Evolutionary conservation across 768 basidiomycete genomes (phyloP), one percentile per base, ranked within the genome.

Genomic region (Lactifluus hygrophoroides): DNA sequence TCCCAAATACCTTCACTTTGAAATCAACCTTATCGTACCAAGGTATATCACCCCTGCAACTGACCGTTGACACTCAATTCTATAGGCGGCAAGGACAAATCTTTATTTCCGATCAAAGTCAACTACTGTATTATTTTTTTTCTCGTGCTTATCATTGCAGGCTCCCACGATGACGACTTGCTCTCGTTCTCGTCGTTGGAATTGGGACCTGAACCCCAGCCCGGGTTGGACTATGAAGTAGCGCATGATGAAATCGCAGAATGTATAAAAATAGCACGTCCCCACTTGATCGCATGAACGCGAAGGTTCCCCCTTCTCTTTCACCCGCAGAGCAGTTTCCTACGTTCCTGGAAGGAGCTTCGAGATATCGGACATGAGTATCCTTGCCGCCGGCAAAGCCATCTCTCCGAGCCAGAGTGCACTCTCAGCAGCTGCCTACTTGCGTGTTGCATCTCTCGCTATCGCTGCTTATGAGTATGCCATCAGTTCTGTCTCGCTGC

Each of bases 381-480:
- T n/a, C 17, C 19, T 28, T 8, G 9, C 34, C 14, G 19, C 23
- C 19, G 23, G 8, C 9, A 13, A 27, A 5, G 3, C 7, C 3
- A 19, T n/a, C 14, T 10, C 6, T 28, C 23, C 49, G 10, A 32
- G 14, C 11, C 6, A 0, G 28, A 9, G 21, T 1, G 42, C 59
- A 16, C 9, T 53, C 9, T 13, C 40, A 9, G 30, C 37, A 11
- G 60, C 51, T 11, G 62, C 58, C 23, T 51, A 64, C 56, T 27
- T 64, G 25, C 63, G 57, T 11, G 27, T 64, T 38, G 61, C 56
- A 11, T 55, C 63, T 7, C 3, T 64, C 3, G 19, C 40, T 19
- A 46, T 65, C 37, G 63, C 63, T 34, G 43, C 57, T 19, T 65
- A 61, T 45, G 64, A 64, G 63, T 64, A 38, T 16, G 64, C 58